Conservation (phyloP, 257 asterid species). For the Dorcoceras hygrometricum region DNA sequence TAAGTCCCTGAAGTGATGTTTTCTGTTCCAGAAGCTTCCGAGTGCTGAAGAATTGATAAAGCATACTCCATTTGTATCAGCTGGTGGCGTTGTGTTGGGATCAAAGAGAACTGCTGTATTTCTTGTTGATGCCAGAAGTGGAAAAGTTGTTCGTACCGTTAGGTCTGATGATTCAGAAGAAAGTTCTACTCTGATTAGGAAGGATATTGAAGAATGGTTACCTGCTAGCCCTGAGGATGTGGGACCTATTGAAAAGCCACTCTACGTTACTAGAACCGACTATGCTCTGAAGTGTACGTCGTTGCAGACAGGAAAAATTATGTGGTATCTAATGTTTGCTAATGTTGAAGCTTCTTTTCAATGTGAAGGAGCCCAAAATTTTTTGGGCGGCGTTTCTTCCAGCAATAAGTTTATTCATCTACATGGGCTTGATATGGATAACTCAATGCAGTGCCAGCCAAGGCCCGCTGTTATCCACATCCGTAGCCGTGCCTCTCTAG, state of each 20-base stretch:
- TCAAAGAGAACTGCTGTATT: constrained; percentile 77
- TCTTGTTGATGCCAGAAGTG: constrained; percentile 67
- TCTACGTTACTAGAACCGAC: constrained; percentile 75
- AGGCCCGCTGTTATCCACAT: constrained; percentile 57
- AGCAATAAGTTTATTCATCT: constrained; percentile 27
- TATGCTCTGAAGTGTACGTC: constrained; percentile 64
- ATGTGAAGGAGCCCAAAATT: constrained; percentile 49
- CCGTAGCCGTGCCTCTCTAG: constrained; percentile 55
- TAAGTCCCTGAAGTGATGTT: constrained; percentile 11
- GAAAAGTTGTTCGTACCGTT: constrained; percentile 54
- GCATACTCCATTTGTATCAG: constrained; percentile 60
- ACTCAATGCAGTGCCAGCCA: constrained; percentile 46
- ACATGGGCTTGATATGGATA: constrained; percentile 28
- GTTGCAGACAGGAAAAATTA: constrained; percentile 57
- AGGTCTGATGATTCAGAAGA: constrained; percentile 55
- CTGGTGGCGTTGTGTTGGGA: constrained; percentile 71
- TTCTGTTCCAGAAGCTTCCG: constrained; percentile 51
- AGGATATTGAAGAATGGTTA: constrained; percentile 47
- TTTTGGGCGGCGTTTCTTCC: constrained; percentile 35
- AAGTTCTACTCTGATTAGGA: constrained; percentile 44
- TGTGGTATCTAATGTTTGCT: constrained; percentile 80
- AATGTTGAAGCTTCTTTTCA: constrained; percentile 71
- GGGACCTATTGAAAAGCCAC: constrained; percentile 47
- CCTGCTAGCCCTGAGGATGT: constrained; percentile 34
- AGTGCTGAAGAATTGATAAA: constrained; percentile 66